These are phyloP conservation scores for Ophiognomonia clavigignenti-juglandacearum DNA, from an alignment of 2,329 filamentous ascomycete genomes.

Conservation along the genomic window DNA sequence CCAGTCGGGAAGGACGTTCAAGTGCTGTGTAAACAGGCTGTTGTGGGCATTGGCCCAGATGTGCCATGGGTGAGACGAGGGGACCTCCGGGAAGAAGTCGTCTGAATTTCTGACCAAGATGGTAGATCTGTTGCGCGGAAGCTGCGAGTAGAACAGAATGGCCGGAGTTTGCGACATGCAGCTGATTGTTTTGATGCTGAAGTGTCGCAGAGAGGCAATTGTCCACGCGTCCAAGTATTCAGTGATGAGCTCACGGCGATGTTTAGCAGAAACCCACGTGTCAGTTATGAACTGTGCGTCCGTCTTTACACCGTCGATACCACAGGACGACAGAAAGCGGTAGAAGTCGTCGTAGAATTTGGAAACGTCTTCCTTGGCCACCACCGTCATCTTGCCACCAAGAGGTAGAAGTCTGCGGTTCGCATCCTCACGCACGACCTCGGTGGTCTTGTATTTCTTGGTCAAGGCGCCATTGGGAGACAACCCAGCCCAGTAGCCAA, in stretches of 20 bases:
- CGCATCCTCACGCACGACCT: constrained; percentile 46
- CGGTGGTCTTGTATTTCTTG: constrained; percentile 70
- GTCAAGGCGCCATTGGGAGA: constrained; percentile 70
- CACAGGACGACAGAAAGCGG: constrained; percentile 65
- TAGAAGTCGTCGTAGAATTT: constrained; percentile 92
- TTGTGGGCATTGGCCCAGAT: constrained; percentile 94
- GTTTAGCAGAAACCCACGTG: constrained; percentile 60
- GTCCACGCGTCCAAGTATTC: constrained; percentile 85
- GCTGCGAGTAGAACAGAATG: constrained; percentile 77
- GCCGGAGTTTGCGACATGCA: constrained; percentile 94
- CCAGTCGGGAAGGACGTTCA: constrained; percentile 84
- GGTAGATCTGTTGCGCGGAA: constrained; percentile 69
- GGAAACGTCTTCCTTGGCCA: constrained; percentile 68
- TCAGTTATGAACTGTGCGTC: constrained; percentile 91
- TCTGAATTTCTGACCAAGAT: constrained; percentile 81
- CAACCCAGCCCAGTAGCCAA: constrained; percentile 88
- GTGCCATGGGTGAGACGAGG: constrained; percentile 86
- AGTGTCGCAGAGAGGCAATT: constrained; percentile 70
- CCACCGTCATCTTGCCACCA: constrained; percentile 64
- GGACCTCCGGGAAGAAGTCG: constrained; percentile 84
- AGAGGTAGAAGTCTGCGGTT: constrained; percentile 42
- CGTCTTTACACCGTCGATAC: constrained; percentile 85
- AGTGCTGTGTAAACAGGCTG: constrained; percentile 70
- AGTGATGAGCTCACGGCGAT: constrained; percentile 66
- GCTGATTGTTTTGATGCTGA: constrained; percentile 73